These are phyloP conservation scores for Suillus americanus DNA, from an alignment of 768 basidiomycete genomes.

Conservation along the genomic window DNA sequence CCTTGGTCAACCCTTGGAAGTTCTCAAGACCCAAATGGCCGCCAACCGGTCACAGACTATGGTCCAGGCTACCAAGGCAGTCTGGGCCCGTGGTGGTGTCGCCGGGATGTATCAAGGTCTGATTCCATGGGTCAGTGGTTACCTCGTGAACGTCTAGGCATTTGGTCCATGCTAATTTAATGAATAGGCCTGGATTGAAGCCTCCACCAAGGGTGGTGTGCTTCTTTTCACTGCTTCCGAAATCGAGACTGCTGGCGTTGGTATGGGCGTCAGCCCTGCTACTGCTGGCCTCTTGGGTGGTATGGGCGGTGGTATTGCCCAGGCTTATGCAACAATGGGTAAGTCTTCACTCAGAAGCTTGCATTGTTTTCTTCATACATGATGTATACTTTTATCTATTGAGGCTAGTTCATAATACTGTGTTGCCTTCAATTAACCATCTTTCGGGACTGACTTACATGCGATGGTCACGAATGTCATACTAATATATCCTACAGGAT, in stretches of 20 bases:
- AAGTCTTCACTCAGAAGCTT: conserved; percentile 31
- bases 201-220: conserved; percentile 96
- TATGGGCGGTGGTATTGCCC: conserved; percentile 95
- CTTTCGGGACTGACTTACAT: conserved; percentile 12
- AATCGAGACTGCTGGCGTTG: conserved; percentile 70
- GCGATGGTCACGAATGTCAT: background rate
- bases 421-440: conserved; percentile 15
- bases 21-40: conserved; percentile 99
- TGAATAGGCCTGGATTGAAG: conserved; percentile 95
- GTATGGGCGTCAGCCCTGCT: conserved; percentile 75
- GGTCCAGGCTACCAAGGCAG: conserved; percentile 77
- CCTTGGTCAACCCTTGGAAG: conserved; percentile 96
- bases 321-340: conserved; percentile 99
- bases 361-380: conserved; percentile 9
- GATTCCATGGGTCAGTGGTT: conserved; percentile 86
- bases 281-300: conserved; percentile 90
- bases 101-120: conserved; percentile 95
- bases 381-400: conserved; percentile 13
- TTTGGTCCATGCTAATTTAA: background rate
- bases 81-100: conserved; percentile 91
- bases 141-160: background rate
- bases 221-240: conserved; percentile 96
- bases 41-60: conserved; percentile 93
- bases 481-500: conserved; percentile 52
- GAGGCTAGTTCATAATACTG: conserved; percentile 22